A percentile compares a stretch with the other conserved stretches of the same genome.
These are phyloP conservation scores for Russula lepida DNA, from an alignment of 768 basidiomycete genomes.

Conservation along the genomic window DNA sequence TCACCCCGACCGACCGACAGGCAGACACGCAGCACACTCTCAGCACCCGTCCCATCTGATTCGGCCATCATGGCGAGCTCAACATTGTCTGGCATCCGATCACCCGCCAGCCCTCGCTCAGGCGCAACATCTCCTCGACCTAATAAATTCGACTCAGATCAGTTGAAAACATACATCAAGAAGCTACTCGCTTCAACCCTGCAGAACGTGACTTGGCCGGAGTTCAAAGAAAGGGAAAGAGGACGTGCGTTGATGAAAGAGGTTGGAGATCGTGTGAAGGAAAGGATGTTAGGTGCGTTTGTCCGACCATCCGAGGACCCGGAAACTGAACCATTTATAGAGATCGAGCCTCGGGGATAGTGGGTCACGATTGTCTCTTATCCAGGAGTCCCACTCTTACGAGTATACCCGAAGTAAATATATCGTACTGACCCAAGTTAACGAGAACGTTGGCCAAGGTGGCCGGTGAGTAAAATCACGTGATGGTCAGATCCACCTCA, in stretches of 20 bases:
- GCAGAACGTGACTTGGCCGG: slow-evolving; percentile 56
- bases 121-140: slow-evolving; percentile 48
- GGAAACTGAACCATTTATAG: slow-evolving; percentile 26
- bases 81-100: slow-evolving; percentile 40
- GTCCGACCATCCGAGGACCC: not conserved
- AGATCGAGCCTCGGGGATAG: slow-evolving; percentile 77
- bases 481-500: not conserved
- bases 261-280: slow-evolving; percentile 76
- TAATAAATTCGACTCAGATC: slow-evolving; percentile 57
- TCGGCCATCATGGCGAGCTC: slow-evolving; percentile 10
- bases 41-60: not conserved
- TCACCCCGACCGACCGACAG: not conserved
- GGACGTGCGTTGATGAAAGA: slow-evolving; percentile 75
- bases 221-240: slow-evolving; percentile 57
- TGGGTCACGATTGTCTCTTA: slow-evolving; percentile 24
- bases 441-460: slow-evolving; percentile 78
- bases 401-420: slow-evolving; percentile 54
- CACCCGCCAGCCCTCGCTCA: slow-evolving; percentile 54
- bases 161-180: slow-evolving; percentile 73
- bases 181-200: slow-evolving; percentile 67
- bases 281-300: slow-evolving; percentile 59
- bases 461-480: slow-evolving; percentile 49
- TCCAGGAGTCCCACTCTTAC: slow-evolving; percentile 2
- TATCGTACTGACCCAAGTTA: slow-evolving; percentile 76
- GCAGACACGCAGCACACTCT: too few relatives aligned